A percentile compares a stretch with the other conserved stretches of the same genome.
Evolutionary conservation across 441 rosid genomes (phyloP).

Genomic region (Metrosideros polymorpha): DNA sequence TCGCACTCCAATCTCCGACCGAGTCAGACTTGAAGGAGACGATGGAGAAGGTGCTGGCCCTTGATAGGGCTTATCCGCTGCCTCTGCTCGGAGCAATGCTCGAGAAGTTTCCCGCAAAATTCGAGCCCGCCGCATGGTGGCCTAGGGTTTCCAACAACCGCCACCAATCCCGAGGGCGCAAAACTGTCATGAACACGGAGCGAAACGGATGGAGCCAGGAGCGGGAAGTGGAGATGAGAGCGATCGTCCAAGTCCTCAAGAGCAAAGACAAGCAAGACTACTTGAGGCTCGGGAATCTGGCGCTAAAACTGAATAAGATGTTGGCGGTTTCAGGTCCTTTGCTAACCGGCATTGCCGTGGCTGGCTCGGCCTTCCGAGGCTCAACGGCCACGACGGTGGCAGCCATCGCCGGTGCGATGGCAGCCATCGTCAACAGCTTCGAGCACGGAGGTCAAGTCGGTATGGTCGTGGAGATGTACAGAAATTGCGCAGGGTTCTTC

Average conservation of each 20-base stretch:
- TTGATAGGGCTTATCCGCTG: background rate
- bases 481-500: background rate
- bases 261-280: constrained; percentile 2
- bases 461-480: constrained; percentile 8
- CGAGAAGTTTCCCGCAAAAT: background rate
- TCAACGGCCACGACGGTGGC: background rate
- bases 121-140: background rate
- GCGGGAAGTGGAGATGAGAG: constrained; percentile 4
- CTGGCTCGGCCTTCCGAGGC: background rate
- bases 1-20: background rate
- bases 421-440: background rate
- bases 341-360: background rate
- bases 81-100: background rate
- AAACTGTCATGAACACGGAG: background rate
- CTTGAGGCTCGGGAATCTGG: constrained; percentile 1
- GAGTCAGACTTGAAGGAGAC: background rate
- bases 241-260: background rate
- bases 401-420: background rate
- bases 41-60: background rate
- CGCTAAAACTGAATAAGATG: background rate
- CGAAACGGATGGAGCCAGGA: background rate
- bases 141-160: background rate
- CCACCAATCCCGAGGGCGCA: background rate
- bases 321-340: background rate
- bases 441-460: constrained; percentile 5